Evolutionary conservation across 331 rosid genomes (phyloP).

Genomic region (Dryas integrifolia): DNA sequence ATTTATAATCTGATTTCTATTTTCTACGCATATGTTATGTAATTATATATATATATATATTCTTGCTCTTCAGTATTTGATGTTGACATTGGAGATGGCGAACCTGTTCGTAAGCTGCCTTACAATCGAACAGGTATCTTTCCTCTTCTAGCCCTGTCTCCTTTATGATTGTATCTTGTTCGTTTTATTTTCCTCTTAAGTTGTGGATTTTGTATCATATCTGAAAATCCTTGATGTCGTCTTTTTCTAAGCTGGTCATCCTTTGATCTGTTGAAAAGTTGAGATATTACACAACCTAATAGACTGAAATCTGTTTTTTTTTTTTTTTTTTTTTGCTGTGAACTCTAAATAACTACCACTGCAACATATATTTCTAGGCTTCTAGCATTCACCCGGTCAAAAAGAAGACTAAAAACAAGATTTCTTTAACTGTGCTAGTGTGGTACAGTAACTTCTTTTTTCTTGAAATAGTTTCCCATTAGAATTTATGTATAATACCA

Average conservation of each 20-base stretch:
- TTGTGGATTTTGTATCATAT: not conserved
- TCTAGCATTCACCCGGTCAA: not conserved
- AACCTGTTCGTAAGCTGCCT: constrained; percentile 89
- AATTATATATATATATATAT: constrained; percentile 3
- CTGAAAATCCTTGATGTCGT: not conserved
- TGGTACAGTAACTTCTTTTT: not conserved
- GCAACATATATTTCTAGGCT: no score
- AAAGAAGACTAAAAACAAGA: not conserved
- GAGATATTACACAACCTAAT: not conserved
- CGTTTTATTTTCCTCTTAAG: not conserved
- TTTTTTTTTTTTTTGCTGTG: not conserved
- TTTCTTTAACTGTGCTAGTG: not conserved
- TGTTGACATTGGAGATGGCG: constrained; percentile 94
- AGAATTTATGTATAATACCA: no score
- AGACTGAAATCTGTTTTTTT: no score
- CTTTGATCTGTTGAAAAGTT: not conserved
- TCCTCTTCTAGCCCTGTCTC: constrained; percentile 17
- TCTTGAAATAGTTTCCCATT: no score
- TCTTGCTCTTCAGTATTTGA: constrained; percentile 69
- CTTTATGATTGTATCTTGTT: not conserved
- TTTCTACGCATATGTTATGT: constrained; percentile 17
- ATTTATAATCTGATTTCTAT: constrained; percentile 21
- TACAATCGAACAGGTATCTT: constrained; percentile 75
- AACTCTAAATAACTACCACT: not conserved
- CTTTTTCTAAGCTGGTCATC: not conserved